These are phyloP conservation scores for Paraconiothyrium brasiliense DNA, from an alignment of 2,329 filamentous ascomycete genomes.

Conservation along the genomic window DNA sequence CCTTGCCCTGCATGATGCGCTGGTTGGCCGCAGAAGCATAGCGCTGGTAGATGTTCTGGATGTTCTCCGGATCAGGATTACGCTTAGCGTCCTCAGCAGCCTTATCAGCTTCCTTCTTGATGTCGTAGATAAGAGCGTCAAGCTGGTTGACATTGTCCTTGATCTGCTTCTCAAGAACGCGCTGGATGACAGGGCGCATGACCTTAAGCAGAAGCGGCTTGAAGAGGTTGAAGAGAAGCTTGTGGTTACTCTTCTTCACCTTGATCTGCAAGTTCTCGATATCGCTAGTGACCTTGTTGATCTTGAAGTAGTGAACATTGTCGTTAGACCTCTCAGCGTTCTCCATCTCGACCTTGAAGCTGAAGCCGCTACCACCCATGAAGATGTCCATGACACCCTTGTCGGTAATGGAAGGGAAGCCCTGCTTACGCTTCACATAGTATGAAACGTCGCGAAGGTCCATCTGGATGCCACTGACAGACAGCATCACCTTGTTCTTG, in stretches of 20 bases:
- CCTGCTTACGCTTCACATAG: slow-evolving; percentile 93
- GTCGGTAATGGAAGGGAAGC: slow-evolving; percentile 88
- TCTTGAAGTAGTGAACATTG: slow-evolving; percentile 87
- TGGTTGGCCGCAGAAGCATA: slow-evolving; percentile 81
- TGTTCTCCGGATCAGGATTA: slow-evolving; percentile 73
- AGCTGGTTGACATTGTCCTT: slow-evolving; percentile 80
- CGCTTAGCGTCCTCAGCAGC: slow-evolving; percentile 71
- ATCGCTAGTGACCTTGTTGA: slow-evolving; percentile 86
- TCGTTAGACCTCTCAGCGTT: slow-evolving; percentile 77
- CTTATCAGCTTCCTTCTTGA: slow-evolving; percentile 84
- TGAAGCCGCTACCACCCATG: slow-evolving; percentile 85
- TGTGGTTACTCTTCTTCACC: slow-evolving; percentile 94
- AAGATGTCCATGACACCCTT: slow-evolving; percentile 88
- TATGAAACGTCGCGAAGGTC: slow-evolving; percentile 83
- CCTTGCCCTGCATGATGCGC: slow-evolving; percentile 76
- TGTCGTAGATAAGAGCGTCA: slow-evolving; percentile 75
- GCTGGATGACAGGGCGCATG: slow-evolving; percentile 84
- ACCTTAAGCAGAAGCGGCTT: slow-evolving; percentile 88
- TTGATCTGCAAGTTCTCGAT: slow-evolving; percentile 87
- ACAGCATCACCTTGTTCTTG: slow-evolving; percentile 85
- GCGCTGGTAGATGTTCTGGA: slow-evolving; percentile 84
- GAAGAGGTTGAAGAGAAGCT: slow-evolving; percentile 84
- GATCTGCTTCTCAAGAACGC: slow-evolving; percentile 88
- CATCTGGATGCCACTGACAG: slow-evolving; percentile 89
- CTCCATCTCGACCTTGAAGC: slow-evolving; percentile 89